Conservation (phyloP, 2,329 filamentous ascomycete genomes). For the Sporothrix humicola region DNA sequence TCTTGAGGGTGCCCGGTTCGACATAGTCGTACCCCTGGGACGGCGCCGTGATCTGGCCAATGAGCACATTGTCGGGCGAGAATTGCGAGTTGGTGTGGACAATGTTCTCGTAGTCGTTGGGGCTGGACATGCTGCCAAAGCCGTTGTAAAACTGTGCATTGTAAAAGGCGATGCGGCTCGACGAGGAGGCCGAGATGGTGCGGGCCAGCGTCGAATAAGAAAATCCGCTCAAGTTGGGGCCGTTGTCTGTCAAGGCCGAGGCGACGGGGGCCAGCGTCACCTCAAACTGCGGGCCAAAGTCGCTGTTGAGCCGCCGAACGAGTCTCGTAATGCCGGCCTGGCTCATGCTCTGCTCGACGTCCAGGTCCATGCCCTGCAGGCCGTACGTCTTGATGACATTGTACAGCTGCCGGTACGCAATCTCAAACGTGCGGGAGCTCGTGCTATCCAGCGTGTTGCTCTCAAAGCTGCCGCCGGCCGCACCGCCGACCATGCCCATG, state of each 20-base stretch:
- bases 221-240: slow-evolving; percentile 77
- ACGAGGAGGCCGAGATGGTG: slow-evolving; percentile 62
- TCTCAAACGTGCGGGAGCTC: slow-evolving; percentile 63
- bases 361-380: slow-evolving; percentile 72
- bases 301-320: slow-evolving; percentile 65
- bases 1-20: slow-evolving; percentile 53
- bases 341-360: slow-evolving; percentile 77
- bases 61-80: slow-evolving; percentile 71
- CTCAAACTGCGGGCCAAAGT: slow-evolving; percentile 70
- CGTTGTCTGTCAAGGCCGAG: slow-evolving; percentile 65
- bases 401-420: slow-evolving; percentile 70
- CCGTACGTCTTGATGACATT: slow-evolving; percentile 62
- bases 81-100: slow-evolving; percentile 56
- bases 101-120: slow-evolving; percentile 57
- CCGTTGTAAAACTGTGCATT: slow-evolving; percentile 93
- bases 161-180: slow-evolving; percentile 76
- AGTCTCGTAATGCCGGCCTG: slow-evolving; percentile 65
- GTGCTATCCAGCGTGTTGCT: slow-evolving; percentile 56
- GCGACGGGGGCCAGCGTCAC: slow-evolving; percentile 81
- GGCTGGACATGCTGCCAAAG: slow-evolving; percentile 67
- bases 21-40: slow-evolving; percentile 68
- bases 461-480: slow-evolving; percentile 74
- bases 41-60: slow-evolving; percentile 81
- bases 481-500: slow-evolving; percentile 86
- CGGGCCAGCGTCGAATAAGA: slow-evolving; percentile 76